These are phyloP conservation scores for Eucalyptus urophylla DNA, from an alignment of 345 rosid genomes.

Conservation along the genomic window DNA sequence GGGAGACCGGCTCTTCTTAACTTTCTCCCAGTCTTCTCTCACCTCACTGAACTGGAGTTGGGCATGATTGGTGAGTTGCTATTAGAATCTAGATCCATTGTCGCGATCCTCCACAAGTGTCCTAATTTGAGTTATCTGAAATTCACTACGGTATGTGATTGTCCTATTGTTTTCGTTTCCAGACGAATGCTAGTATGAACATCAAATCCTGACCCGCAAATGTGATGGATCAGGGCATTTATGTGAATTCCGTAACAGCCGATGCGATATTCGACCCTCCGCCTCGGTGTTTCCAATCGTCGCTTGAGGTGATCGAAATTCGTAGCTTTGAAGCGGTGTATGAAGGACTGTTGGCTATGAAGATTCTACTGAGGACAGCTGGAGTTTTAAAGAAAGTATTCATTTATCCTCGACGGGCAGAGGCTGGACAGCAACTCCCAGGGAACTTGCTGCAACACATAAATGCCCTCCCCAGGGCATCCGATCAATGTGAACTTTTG, in stretches of 20 bases:
- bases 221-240: not conserved
- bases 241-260: not conserved
- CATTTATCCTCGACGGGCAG: not conserved
- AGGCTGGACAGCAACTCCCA: not conserved
- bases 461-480: not conserved
- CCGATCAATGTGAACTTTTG: not conserved
- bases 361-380: not conserved
- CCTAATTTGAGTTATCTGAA: not conserved
- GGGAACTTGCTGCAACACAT: not conserved
- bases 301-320: not conserved
- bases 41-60: not conserved
- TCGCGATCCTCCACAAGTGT: not conserved
- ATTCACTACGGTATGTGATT: not conserved
- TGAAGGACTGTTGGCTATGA: not conserved
- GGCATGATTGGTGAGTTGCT: not conserved
- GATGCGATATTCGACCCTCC: not conserved
- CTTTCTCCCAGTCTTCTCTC: not conserved
- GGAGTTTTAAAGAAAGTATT: not conserved
- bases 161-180: not conserved
- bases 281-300: not conserved
- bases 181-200: not conserved
- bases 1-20: not conserved
- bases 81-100: not conserved
- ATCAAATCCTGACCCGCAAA: not conserved
- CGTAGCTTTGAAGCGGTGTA: not conserved